Conservation (phyloP, 495 filamentous ascomycete species). For the Parathielavia appendiculata region DNA sequence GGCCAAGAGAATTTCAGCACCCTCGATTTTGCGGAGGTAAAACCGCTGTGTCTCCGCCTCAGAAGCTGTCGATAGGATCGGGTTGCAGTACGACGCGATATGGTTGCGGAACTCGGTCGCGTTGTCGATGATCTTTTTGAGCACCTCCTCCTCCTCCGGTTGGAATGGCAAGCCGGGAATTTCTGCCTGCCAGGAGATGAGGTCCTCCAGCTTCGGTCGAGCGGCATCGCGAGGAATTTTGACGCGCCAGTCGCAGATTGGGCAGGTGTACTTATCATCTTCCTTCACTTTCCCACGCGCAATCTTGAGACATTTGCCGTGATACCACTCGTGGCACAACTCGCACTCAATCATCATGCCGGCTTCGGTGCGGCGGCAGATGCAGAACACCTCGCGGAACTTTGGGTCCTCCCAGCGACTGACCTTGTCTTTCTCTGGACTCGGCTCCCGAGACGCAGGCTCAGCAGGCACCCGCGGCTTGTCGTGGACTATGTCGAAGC, state of each 20-base stretch:
- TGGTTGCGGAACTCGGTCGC: conserved; percentile 81
- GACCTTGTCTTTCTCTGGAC: conserved; percentile 56
- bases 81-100: conserved; percentile 73
- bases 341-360: conserved; percentile 99
- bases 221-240: conserved; percentile 98
- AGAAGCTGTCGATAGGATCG: conserved; percentile 69
- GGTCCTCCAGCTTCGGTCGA: conserved; percentile 89
- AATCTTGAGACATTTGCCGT: conserved; percentile 97
- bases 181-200: conserved; percentile 82
- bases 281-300: conserved; percentile 96
- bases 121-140: conserved; percentile 77
- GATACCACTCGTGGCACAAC: conserved; percentile 98
- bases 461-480: conserved; percentile 86
- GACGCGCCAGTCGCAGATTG: conserved; percentile 95
- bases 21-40: conserved; percentile 96
- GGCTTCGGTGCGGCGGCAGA: conserved; percentile 86
- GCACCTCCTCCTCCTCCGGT: conserved; percentile 84
- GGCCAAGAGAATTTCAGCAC: conserved; percentile 87
- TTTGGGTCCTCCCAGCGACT: conserved; percentile 47
- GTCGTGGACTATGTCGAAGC: conserved; percentile 83
- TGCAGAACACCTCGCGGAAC: conserved; percentile 86
- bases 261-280: conserved; percentile 96
- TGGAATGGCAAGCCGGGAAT: conserved; percentile 83
- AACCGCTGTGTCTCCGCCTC: conserved; percentile 92
- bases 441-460: conserved; percentile 80